Conservation (phyloP, 345 rosid genomes). For the Hibiscus tridactylites region DNA sequence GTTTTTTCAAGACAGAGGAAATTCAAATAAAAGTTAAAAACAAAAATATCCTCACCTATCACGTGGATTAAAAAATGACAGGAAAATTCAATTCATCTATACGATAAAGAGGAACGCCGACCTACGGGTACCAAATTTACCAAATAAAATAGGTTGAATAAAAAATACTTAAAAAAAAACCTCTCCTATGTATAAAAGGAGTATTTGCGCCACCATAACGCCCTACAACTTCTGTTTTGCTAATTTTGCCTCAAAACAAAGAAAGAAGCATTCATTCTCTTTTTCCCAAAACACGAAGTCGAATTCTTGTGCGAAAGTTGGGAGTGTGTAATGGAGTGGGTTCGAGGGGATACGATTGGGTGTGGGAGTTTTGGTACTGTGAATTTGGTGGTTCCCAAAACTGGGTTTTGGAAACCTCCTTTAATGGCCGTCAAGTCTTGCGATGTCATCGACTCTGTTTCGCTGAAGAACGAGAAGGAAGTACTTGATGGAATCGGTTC, state of each 20-base stretch:
- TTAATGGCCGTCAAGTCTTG: slow-evolving; percentile 67
- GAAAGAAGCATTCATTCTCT: not conserved
- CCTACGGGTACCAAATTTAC: not conserved
- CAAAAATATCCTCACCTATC: slow-evolving; percentile 30
- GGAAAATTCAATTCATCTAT: not conserved
- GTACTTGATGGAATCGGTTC: slow-evolving; percentile 31
- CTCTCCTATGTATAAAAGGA: slow-evolving; percentile 6
- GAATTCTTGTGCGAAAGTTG: not conserved
- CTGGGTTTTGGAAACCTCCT: slow-evolving; percentile 22
- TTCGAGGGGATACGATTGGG: slow-evolving; percentile 60
- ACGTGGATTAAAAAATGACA: slow-evolving; percentile 38
- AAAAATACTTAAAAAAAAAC: not conserved
- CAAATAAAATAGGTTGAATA: not conserved
- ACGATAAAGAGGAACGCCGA: not conserved
- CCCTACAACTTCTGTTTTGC: slow-evolving; percentile 10
- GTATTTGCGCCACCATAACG: slow-evolving; percentile 8
- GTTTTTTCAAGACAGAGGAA: not conserved
- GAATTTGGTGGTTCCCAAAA: slow-evolving; percentile 34
- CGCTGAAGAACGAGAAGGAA: slow-evolving; percentile 48
- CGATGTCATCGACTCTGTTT: slow-evolving; percentile 21
- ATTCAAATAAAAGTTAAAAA: not conserved
- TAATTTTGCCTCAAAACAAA: not conserved
- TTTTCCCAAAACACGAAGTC: not conserved
- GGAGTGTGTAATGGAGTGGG: slow-evolving; percentile 56
- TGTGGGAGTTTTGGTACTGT: slow-evolving; percentile 64